These are phyloP conservation scores for Vigna hirtella DNA, from an alignment of 306 rosid genomes.

Conservation along the genomic window DNA sequence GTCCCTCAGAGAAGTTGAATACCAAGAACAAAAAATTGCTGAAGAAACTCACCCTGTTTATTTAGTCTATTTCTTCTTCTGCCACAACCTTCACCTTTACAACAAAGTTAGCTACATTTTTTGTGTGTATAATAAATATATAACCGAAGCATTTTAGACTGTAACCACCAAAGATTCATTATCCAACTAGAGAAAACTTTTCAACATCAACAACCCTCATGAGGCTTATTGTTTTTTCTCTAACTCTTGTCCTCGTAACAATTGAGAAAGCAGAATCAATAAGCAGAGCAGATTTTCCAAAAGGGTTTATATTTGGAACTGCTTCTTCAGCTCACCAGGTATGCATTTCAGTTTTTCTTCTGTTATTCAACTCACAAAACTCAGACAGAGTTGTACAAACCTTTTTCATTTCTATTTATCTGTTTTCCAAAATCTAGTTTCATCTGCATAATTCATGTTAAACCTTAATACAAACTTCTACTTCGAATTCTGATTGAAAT, in stretches of 20 bases:
- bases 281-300: constrained; percentile 81
- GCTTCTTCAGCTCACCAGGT: constrained; percentile 99
- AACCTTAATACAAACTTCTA: not conserved
- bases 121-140: constrained; percentile 40
- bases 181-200: constrained; percentile 26
- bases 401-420: too few species aligned
- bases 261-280: constrained; percentile 58
- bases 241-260: constrained; percentile 44
- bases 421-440: not conserved
- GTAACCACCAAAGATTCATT: constrained; percentile 19
- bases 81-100: constrained; percentile 50
- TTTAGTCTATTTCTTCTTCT: constrained; percentile 46
- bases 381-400: not conserved
- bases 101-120: constrained; percentile 46
- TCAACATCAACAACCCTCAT: constrained; percentile 52
- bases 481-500: not conserved
- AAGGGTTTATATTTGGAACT: constrained; percentile 86
- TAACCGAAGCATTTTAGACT: constrained; percentile 37
- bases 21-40: constrained; percentile 37
- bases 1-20: constrained; percentile 13
- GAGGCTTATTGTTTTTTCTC: constrained; percentile 42
- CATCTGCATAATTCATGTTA: not conserved
- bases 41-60: constrained; percentile 30
- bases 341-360: constrained; percentile 32
- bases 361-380: not conserved